Conservation (phyloP, 139 green algal species). For the Picochlorum costavermella region DNA sequence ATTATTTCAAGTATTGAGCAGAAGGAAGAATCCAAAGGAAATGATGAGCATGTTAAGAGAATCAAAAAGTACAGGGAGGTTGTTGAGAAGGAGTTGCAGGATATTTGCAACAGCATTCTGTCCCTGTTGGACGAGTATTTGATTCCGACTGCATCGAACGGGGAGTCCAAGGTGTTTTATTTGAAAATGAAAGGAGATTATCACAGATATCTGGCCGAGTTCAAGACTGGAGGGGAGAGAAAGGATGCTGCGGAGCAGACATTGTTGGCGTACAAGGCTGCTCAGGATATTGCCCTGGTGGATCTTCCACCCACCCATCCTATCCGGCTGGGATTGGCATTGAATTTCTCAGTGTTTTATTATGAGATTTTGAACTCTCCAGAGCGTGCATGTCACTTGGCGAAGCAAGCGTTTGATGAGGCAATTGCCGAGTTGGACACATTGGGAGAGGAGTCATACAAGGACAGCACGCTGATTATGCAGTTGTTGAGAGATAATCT, state of each 20-base stretch:
- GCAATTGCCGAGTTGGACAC: constrained; percentile 97
- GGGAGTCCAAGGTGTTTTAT: constrained; percentile 99
- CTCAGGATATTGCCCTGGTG: constrained; percentile 89
- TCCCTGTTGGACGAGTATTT: constrained; percentile 91
- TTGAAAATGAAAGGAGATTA: constrained; percentile 93
- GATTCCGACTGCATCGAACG: constrained; percentile 81
- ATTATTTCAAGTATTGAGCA: constrained; percentile 99
- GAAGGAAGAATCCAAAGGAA: constrained; percentile 98
- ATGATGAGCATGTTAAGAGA: constrained; percentile 83
- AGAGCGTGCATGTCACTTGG: constrained; percentile 90
- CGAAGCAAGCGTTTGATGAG: constrained; percentile 99
- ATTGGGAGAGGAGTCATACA: constrained; percentile 97
- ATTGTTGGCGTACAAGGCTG: constrained; percentile 93
- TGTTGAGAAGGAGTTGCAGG: constrained; percentile 83
- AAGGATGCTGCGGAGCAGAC: constrained; percentile 94
- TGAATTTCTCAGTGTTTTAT: constrained; percentile 99
- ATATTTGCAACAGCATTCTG: constrained; percentile 82
- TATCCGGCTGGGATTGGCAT: constrained; percentile 92
- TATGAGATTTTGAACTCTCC: constrained; percentile 99
- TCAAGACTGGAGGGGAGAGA: constrained; percentile 82
- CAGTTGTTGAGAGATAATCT: constrained; percentile 98
- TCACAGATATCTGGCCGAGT: constrained; percentile 96
- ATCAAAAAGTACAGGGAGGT: constrained; percentile 89
- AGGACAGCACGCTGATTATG: constrained; percentile 99
- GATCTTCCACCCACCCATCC: constrained; percentile 94